Evolutionary conservation across 768 basidiomycete species (phyloP), one percentile per base, ranked within the genome.

Genomic region (Lactarius tabidus): DNA sequence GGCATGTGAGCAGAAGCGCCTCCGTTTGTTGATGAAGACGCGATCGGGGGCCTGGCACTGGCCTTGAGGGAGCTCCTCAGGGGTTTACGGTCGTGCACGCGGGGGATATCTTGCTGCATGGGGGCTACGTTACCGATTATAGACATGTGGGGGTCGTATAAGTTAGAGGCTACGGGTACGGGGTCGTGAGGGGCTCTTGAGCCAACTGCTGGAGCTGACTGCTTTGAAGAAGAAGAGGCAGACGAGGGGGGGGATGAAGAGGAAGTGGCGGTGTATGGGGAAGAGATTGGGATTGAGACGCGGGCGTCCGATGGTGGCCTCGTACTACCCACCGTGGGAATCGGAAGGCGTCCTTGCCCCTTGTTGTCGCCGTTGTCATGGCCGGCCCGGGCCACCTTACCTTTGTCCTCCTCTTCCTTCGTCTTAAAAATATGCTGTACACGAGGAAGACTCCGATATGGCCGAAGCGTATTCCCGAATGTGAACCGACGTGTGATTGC

Each of bases 391-490:
- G 43, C 33, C 56, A 31, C 20, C 20, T 1, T 70, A 28, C 14
- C 48, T 2, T 48, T 29, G 14, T 62, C 36, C 45, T 8, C 48
- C 35, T 53, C 60, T 17, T 54, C 65, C 31, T 58, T 64, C 36
- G 67, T 51, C 48, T 51, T 59, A 59, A 74, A 75, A 23, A 68
- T 68, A 28, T 73, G 63, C 31, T 74, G 74, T 14, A 72, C 70
- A 15, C 68, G 66, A 3, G 74, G 70, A 60, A 73, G 60, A 53
- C 77, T 76, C 0, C 73, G 67, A 51, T 69, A 75, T 10, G 70
- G 63, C 48, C 75, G 74, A 38, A 75, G 20, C 0, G 74, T 67
- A 18, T 70, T 74, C 7, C 70, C 69, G 53, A 77, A 71, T 56
- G 64, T 71, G 18, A 73, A 54, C 12, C 60, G 59, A 18, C 59